These are phyloP conservation scores for Apiospora hydei DNA, from an alignment of 2,329 filamentous ascomycete species.

Conservation along the genomic window DNA sequence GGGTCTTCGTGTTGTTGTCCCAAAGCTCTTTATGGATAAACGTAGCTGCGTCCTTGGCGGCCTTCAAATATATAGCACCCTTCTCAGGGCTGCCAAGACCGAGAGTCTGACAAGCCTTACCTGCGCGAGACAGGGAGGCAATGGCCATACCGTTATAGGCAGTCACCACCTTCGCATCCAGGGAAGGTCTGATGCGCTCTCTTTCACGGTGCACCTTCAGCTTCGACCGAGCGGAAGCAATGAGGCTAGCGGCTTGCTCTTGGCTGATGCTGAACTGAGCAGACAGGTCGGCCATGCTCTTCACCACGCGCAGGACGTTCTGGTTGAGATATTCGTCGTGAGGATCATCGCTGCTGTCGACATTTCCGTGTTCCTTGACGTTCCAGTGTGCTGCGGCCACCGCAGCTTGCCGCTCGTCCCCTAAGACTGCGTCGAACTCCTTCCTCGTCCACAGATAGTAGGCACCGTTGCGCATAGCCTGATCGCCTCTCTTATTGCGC, in stretches of 20 bases:
- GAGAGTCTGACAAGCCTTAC: slow-evolving; percentile 46
- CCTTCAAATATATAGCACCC: slow-evolving; percentile 66
- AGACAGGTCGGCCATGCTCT: slow-evolving; percentile 72
- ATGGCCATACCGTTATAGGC: slow-evolving; percentile 92
- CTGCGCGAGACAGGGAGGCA: slow-evolving; percentile 78
- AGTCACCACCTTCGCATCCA: slow-evolving; percentile 89
- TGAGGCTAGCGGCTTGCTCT: slow-evolving; percentile 71
- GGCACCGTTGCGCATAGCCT: slow-evolving; percentile 86
- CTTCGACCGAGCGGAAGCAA: slow-evolving; percentile 71
- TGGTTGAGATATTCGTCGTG: slow-evolving; percentile 95
- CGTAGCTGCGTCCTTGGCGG: slow-evolving; percentile 71
- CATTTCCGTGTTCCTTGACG: slow-evolving; percentile 84
- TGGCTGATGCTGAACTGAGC: slow-evolving; percentile 77
- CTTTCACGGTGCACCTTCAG: slow-evolving; percentile 75
- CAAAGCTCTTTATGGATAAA: slow-evolving; percentile 81
- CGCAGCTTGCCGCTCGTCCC: slow-evolving; percentile 67
- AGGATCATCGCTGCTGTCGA: slow-evolving; percentile 81
- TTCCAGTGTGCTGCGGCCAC: slow-evolving; percentile 87
- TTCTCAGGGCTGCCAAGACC: slow-evolving; percentile 51
- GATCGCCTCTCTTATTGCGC: slow-evolving; percentile 73
- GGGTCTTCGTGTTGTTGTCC: slow-evolving; percentile 63
- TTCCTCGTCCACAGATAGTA: slow-evolving; percentile 94
- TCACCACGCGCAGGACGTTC: slow-evolving; percentile 81
- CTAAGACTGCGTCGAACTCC: slow-evolving; percentile 81
- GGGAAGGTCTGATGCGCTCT: slow-evolving; percentile 76